These are phyloP conservation scores for Lactifluus volemus DNA, from an alignment of 768 basidiomycete species.

Conservation along the genomic window DNA sequence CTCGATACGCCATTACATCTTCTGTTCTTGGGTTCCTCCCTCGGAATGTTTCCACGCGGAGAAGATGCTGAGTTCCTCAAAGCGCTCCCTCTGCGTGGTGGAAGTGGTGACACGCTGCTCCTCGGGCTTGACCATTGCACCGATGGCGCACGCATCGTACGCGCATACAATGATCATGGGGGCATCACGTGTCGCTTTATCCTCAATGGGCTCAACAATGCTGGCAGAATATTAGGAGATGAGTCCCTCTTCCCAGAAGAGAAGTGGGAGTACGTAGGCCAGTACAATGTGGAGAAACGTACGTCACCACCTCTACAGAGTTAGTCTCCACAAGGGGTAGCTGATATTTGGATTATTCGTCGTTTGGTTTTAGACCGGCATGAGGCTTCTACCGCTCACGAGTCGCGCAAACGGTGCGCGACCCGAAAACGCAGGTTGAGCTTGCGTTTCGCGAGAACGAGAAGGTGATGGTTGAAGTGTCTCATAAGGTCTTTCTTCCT, in stretches of 20 bases:
- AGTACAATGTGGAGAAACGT: conserved; percentile 49
- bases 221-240: conserved; percentile 60
- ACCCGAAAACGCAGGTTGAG: conserved; percentile 37
- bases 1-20: no score
- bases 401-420: conserved; percentile 43
- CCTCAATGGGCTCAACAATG: conserved; percentile 73
- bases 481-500: conserved; percentile 24
- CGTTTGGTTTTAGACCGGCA: conserved; percentile 48
- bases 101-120: no score
- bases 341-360: neutral
- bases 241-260: conserved; percentile 50
- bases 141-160: conserved; percentile 57
- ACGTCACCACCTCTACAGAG: conserved; percentile 19
- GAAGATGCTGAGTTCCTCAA: no score
- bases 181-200: conserved; percentile 71
- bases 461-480: conserved; percentile 56
- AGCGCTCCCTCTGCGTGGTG: no score
- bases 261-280: conserved; percentile 68
- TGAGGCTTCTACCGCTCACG: conserved; percentile 77
- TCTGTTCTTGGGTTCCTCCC: no score
- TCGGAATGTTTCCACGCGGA: no score
- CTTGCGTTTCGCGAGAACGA: conserved; percentile 62
- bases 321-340: neutral
- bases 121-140: conserved; percentile 81
- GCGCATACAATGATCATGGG: conserved; percentile 77